Conservation (phyloP, 2,329 filamentous ascomycete genomes). For the Monilinia fructigena region DNA sequence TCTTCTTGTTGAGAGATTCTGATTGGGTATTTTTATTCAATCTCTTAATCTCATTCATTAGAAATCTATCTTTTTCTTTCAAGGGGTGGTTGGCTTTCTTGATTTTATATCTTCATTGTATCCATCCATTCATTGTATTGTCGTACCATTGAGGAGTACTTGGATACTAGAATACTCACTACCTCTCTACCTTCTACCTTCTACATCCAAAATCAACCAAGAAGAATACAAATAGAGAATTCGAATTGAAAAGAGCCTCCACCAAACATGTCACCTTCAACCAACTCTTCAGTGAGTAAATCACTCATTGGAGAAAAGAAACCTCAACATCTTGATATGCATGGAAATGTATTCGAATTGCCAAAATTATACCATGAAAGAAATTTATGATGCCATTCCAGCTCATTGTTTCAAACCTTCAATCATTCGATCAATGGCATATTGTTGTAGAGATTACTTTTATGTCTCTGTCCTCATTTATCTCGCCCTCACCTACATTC, state of each 20-base stretch:
- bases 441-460: constrained; percentile 56
- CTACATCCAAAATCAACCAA: too few species aligned
- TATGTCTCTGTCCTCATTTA: constrained; percentile 50
- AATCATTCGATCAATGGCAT: constrained; percentile 53
- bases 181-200: too few species aligned
- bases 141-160: too few species aligned
- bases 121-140: too few species aligned
- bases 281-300: constrained; percentile 14
- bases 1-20: too few species aligned
- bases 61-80: too few species aligned
- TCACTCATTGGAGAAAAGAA: constrained; percentile 35
- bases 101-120: too few species aligned
- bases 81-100: too few species aligned
- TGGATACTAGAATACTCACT: too few species aligned
- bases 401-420: constrained; percentile 63
- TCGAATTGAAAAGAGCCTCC: neutral
- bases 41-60: too few species aligned
- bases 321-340: constrained; percentile 38
- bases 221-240: neutral
- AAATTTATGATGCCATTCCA: constrained; percentile 52
- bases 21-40: too few species aligned
- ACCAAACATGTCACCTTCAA: constrained; percentile 12
- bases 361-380: constrained; percentile 41
- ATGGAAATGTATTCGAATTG: constrained; percentile 40
- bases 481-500: constrained; percentile 55